These are phyloP conservation scores for Penicillium sp. DNA, from an alignment of 2,329 filamentous ascomycete genomes.

Conservation along the genomic window DNA sequence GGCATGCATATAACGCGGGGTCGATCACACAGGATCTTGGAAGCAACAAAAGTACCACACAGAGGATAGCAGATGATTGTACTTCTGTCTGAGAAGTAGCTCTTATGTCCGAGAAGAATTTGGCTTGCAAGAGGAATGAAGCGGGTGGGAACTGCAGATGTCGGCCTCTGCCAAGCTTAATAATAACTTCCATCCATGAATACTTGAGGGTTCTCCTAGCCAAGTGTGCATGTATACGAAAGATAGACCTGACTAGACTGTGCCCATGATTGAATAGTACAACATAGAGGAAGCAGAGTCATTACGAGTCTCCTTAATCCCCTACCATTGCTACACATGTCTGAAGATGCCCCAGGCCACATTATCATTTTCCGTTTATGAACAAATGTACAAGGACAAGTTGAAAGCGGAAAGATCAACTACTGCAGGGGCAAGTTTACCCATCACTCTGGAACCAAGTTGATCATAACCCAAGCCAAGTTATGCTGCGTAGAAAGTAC, in stretches of 20 bases:
- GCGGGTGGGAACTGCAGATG: not conserved
- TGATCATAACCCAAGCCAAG: not conserved
- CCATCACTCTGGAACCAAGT: not conserved
- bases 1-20: slow-evolving; percentile 4
- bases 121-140: not conserved
- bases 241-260: not conserved
- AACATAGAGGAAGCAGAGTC: not conserved
- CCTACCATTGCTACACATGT: no score
- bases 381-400: slow-evolving; percentile 1
- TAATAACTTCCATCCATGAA: no score
- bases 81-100: slow-evolving; percentile 9
- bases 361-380: not conserved
- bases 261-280: not conserved
- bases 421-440: not conserved
- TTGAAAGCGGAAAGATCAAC: not conserved
- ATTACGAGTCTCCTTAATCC: not conserved
- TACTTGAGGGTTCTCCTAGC: no score
- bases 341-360: no score
- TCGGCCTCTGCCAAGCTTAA: not conserved
- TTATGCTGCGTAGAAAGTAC: slow-evolving; percentile 12
- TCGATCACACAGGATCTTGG: slow-evolving; percentile 4
- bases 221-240: no score
- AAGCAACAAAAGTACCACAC: slow-evolving; percentile 15
- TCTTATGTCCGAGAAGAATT: not conserved
- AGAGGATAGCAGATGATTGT: slow-evolving; percentile 1